Evolutionary conservation across 2,329 filamentous ascomycete species (phyloP), one percentile per base, ranked within the genome.

Genomic region (Venturia oleaginea): DNA sequence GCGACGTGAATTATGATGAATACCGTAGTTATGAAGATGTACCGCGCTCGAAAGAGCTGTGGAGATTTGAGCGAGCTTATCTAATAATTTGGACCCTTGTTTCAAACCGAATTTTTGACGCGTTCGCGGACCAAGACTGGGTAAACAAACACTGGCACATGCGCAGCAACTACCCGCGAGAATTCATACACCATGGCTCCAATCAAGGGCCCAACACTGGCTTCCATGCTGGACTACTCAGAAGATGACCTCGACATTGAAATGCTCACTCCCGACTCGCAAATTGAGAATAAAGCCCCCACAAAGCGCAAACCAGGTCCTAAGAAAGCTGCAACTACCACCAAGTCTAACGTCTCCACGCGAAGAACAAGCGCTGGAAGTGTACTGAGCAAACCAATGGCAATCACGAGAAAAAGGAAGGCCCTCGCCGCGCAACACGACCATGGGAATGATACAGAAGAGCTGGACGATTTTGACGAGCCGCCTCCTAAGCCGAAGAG

Each of bases 371-470:
- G 75, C 64, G 74, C 72, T 22, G 70, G 68, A 8, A 76, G 68
- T 51, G 69, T 70, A 15, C 66, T 72, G 46, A 66, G 62, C 37
- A 77, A 73, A 65, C 3, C 22, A 40, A 70, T 68, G 43, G 71
- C 68, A 32, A 72, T 72, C 65, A 70, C 71, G n/a, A 66, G 72
- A 43, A 66, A 62, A 46, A 77, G 73, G 66, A 76, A 75, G 62
- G 76, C 73, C 37, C 69, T 78, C n/a, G 37, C 68, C 71, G 62
- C 13, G 4, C 38, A 13, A 15, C 8, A 61, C 8, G 61, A 74
- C n/a, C n/a, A n/a, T 61, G 74, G 68, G n/a, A 79, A 75, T 69
- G 78, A 80, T 30, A 76, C 73, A 3, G 76, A 79, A 65, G 77
- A 79, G 59, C 75, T 75, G 22, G 79, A 80, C 24, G 76, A 76